Evolutionary conservation across 164 flowering plant genomes (phyloP).

Genomic region (Annona cherimola): DNA sequence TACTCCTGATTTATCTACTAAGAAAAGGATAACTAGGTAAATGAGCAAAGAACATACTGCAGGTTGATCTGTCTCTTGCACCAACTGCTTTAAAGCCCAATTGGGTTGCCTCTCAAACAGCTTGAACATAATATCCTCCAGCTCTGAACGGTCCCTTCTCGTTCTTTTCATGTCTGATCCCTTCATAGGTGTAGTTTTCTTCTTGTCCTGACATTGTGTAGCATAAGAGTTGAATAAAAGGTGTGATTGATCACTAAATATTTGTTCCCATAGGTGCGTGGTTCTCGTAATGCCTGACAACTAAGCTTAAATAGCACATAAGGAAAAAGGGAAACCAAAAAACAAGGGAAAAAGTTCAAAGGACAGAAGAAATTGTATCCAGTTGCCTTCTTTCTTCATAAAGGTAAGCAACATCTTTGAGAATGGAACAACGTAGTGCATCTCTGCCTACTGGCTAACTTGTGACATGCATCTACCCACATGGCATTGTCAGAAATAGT

Average conservation of each 20-base stretch:
- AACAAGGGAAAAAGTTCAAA: not conserved
- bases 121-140: conserved; percentile 84
- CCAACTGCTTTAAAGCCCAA: conserved; percentile 70
- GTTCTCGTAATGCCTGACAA: not conserved
- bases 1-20: not conserved
- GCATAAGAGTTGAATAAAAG: not conserved
- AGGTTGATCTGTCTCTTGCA: conserved; percentile 83
- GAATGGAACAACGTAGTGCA: too few relatives aligned
- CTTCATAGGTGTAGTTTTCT: conserved; percentile 43
- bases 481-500: too few relatives aligned
- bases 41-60: conserved; percentile 40
- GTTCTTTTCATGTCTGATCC: conserved; percentile 67
- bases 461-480: too few relatives aligned
- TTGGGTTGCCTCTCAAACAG: conserved; percentile 81
- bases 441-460: too few relatives aligned
- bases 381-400: too few relatives aligned
- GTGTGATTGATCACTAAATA: not conserved
- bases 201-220: conserved; percentile 51
- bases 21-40: not conserved
- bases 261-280: not conserved
- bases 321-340: not conserved
- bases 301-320: not conserved
- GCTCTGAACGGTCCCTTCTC: conserved; percentile 73
- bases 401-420: too few relatives aligned
- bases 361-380: not conserved